Percentiles rank a stretch among this genome's conserved stretches.
phyloP scores from a whole-genome alignment of 164 flowering plant species.

The Macadamia integrifolia region DNA sequence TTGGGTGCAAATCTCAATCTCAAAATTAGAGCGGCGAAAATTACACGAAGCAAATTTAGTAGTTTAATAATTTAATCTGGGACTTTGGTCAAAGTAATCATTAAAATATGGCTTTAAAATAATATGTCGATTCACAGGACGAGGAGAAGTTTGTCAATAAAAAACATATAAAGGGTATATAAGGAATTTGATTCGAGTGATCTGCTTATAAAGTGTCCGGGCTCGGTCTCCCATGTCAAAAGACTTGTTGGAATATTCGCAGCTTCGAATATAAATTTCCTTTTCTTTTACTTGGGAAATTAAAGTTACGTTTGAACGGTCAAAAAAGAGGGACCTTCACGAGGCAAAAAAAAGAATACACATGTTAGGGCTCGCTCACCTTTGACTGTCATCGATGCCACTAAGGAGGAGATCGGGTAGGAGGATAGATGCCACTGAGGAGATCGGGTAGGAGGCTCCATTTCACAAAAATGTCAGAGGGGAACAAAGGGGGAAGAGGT shows the following conservation, averaged over 20 bases:
- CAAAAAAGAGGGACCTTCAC: slow-evolving; percentile 9
- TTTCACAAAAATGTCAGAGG: not conserved
- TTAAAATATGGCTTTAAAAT: too few relatives aligned
- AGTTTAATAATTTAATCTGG: too few relatives aligned
- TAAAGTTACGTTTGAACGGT: slow-evolving; percentile 12
- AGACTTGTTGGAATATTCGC: slow-evolving; percentile 6
- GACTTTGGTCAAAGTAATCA: too few relatives aligned
- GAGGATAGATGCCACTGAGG: not conserved
- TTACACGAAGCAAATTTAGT: too few relatives aligned
- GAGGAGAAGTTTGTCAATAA: too few relatives aligned
- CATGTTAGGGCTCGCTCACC: slow-evolving; percentile 7
- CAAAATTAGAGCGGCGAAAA: too few relatives aligned
- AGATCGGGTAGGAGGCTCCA: not conserved
- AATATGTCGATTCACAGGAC: too few relatives aligned
- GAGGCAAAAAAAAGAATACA: slow-evolving; percentile 2
- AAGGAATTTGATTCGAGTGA: too few relatives aligned
- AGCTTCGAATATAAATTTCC: not conserved
- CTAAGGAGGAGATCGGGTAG: too few relatives aligned
- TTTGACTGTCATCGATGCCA: slow-evolving; percentile 3
- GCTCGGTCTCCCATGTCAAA: slow-evolving; percentile 6
- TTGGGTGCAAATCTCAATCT: too few relatives aligned
- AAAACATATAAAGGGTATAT: too few relatives aligned
- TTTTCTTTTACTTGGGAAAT: not conserved
- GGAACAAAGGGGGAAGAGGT: not conserved
- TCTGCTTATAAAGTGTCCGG: not conserved